Evolutionary conservation across 441 rosid species (phyloP).

Genomic region (Jatropha multifida): DNA sequence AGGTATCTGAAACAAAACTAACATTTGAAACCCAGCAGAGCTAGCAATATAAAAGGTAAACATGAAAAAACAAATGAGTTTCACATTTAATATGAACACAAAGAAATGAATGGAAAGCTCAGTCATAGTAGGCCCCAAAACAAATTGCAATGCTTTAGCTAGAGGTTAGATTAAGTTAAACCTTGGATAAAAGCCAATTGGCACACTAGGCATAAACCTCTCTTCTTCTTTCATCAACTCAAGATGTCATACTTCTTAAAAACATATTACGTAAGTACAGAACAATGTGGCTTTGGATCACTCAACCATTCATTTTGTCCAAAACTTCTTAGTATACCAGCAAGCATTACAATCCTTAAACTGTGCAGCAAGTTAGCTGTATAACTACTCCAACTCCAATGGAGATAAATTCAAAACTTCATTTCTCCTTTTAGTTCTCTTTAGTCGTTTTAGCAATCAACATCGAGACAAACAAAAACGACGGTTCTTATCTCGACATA

Average conservation of each 20-base stretch:
- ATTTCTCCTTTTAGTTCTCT: not conserved
- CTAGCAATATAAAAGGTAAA: not conserved
- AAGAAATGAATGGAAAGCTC: not conserved
- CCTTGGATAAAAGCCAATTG: too few species aligned
- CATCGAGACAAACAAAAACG: not conserved
- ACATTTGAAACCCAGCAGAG: slow-evolving; percentile 2
- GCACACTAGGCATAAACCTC: not conserved
- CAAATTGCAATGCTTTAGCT: not conserved
- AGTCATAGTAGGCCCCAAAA: not conserved
- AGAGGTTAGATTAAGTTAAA: not conserved
- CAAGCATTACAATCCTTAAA: not conserved
- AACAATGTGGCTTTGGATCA: not conserved
- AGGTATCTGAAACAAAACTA: slow-evolving; percentile 40
- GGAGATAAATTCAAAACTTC: not conserved
- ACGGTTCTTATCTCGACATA: not conserved
- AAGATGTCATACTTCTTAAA: not conserved
- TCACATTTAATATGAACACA: slow-evolving; percentile 1
- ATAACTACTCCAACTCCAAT: not conserved
- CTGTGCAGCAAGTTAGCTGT: not conserved
- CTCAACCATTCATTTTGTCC: not conserved
- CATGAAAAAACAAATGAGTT: slow-evolving; percentile 2
- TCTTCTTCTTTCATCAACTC: not conserved
- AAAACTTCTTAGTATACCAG: not conserved
- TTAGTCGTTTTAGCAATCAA: not conserved
- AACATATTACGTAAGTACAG: not conserved